Evolutionary conservation across 1,284 basidiomycete genomes (phyloP).

Genomic region (Schizopora paradoxa): DNA sequence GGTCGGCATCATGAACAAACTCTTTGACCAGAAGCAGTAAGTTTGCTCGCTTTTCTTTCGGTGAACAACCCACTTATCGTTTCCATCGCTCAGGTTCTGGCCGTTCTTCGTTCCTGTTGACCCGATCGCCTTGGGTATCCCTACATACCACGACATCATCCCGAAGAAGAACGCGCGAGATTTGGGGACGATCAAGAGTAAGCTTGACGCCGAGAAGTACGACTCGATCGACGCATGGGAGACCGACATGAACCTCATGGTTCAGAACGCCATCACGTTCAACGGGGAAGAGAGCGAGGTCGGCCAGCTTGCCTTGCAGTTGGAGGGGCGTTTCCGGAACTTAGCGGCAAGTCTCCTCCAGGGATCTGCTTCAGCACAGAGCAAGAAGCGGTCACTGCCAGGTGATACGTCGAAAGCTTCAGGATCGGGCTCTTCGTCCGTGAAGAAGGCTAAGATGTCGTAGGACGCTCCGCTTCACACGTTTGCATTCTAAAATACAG

Average conservation of each 20-base stretch:
- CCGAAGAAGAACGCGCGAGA: constrained; percentile 85
- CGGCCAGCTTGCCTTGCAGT: constrained; percentile 42
- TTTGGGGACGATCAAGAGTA: constrained; percentile 75
- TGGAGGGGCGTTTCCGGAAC: constrained; percentile 11
- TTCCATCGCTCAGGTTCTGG: constrained; percentile 12
- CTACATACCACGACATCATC: constrained; percentile 80
- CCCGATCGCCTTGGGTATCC: constrained; percentile 70
- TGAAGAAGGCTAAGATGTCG: constrained; percentile 15
- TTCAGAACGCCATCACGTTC: constrained; percentile 80
- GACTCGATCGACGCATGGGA: constrained; percentile 73
- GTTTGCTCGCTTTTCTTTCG: constrained; percentile 27
- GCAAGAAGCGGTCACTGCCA: constrained; percentile 12
- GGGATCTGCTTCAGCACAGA: constrained; percentile 2
- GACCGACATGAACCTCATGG: constrained; percentile 81
- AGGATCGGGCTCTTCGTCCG: constrained; percentile 4
- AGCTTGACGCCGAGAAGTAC: constrained; percentile 81
- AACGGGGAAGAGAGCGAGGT: constrained; percentile 80
- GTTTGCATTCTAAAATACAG: too few relatives aligned
- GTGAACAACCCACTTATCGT: constrained; percentile 2
- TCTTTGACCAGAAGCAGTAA: constrained; percentile 70
- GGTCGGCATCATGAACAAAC: constrained; percentile 63
- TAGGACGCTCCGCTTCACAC: too few relatives aligned
- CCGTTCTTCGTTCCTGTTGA: constrained; percentile 82
- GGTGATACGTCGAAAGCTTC: constrained; percentile 2
- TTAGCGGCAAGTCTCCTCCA: constrained; percentile 4